A percentile compares a stretch with the other conserved stretches of the same genome.
phyloP scores from a whole-genome alignment of 352 stramenopile genomes.

The Pythium dissotocum region DNA sequence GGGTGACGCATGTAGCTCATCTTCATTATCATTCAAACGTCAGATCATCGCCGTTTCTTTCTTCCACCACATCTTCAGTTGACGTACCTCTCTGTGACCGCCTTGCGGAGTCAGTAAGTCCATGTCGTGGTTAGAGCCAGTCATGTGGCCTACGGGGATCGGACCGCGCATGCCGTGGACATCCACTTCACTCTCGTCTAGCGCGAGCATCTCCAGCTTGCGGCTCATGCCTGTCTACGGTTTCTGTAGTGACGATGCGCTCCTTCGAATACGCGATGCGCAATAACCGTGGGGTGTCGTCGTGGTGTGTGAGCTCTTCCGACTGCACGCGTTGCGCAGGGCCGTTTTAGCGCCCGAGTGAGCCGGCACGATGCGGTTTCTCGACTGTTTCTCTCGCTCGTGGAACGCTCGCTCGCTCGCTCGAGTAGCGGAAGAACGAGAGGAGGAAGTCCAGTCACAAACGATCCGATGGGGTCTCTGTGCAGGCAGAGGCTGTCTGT shows the following conservation, averaged over 20 bases:
- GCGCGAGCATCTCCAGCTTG: conserved; percentile 63
- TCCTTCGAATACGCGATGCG: background rate
- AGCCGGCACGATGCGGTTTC: conserved; percentile 23
- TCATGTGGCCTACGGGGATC: conserved; percentile 30
- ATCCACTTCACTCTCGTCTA: conserved; percentile 42
- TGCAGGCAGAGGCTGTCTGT: background rate
- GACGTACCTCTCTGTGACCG: conserved; percentile 15
- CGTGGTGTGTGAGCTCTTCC: background rate
- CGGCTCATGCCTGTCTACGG: conserved; percentile 50
- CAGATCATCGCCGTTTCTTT: conserved; percentile 1
- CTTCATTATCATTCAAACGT: conserved; percentile 3
- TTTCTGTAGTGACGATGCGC: background rate
- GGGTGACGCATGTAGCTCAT: conserved; percentile 32
- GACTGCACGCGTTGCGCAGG: background rate
- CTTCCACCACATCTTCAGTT: background rate
- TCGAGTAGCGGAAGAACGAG: background rate
- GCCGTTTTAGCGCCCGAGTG: conserved; percentile 5
- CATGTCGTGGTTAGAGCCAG: conserved; percentile 25
- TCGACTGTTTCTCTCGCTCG: conserved; percentile 28
- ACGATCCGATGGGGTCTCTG: background rate
- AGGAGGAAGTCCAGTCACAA: conserved; percentile 1
- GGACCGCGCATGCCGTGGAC: conserved; percentile 35
- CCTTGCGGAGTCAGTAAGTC: conserved; percentile 32
- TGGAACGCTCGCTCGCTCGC: conserved; percentile 22
- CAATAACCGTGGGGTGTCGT: background rate